Evolutionary conservation across 139 green algal species (phyloP), one percentile per base, ranked within the genome.

Genomic region (Dunaliella sp.): DNA sequence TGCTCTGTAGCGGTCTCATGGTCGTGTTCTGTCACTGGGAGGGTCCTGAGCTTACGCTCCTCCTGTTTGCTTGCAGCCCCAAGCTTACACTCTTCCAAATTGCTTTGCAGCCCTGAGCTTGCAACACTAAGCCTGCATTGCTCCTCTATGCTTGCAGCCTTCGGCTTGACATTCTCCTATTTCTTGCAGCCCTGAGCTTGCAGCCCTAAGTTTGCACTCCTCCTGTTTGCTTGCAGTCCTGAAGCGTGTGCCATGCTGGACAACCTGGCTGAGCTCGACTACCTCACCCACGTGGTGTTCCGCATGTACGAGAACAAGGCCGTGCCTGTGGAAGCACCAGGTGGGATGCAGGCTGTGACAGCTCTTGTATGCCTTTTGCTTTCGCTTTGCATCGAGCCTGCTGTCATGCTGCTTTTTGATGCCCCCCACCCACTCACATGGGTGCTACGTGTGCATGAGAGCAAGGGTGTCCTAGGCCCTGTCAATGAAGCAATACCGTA

Each of bases 221-320:
- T 26, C 48, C 7, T 65, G 48, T 65, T 16, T 65, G 48, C 48
- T 65, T 65, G 48, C 48, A 65, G 48, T 16, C 7, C 22, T 3
- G 48, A 65, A 16, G 48, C 48, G 7, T 65, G 48, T 65, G 48
- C 48, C 48, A 65, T 91, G 85, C 87, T 98, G 85, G 89, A 91
- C 1, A 85, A 91, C 32, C 93, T 90, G 25, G 85, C 87, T 0
- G 96, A 98, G 90, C 91, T 98, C 58, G 97, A 99, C 91, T 99
- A 99, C 93, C 92, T 99, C 38, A 98, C 97, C 2, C 96, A 98
- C 84, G 94, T 98, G 74, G 96, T 99, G 57, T 94, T 99, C 82
- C 91, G 96, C 65, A 98, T 99, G 95, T 99, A 97, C 88, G 97
- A 99, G 86, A 97, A 98, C 90, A 97, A 95, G 83, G 85, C 93